Evolutionary conservation across 169 alveolate genomes (phyloP).

Genomic region (Babesia ovis): DNA sequence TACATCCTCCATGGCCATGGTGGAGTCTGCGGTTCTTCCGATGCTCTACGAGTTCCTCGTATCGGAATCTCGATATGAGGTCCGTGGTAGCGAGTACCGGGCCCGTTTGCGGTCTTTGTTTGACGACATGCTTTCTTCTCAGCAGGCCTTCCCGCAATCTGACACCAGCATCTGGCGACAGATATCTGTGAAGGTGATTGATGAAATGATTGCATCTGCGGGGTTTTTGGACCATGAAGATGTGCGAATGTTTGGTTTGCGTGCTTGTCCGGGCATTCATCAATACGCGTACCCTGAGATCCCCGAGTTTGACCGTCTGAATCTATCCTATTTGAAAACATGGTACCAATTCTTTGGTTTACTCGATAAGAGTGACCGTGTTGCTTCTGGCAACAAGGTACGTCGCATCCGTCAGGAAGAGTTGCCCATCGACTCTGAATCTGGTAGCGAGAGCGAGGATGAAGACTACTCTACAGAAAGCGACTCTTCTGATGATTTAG

Average conservation of each 20-base stretch:
- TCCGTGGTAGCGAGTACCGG: conserved; percentile 60
- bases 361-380: conserved; percentile 18
- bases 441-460: conserved; percentile 11
- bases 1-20: conserved; percentile 9
- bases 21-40: conserved; percentile 35
- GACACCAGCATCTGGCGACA: not conserved
- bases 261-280: conserved; percentile 40
- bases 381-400: not conserved
- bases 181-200: conserved; percentile 5
- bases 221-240: conserved; percentile 42
- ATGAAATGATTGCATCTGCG: conserved; percentile 31
- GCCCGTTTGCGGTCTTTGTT: conserved; percentile 35
- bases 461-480: conserved; percentile 19
- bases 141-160: conserved; percentile 3
- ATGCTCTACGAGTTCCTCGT: conserved; percentile 60
- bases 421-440: not conserved
- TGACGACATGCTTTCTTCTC: conserved; percentile 35
- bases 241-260: conserved; percentile 15
- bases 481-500: not conserved
- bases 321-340: conserved; percentile 6
- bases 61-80: conserved; percentile 59
- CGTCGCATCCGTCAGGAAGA: conserved; percentile 13
- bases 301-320: conserved; percentile 26
- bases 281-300: conserved; percentile 65
- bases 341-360: conserved; percentile 53